phyloP scores from a whole-genome alignment of 768 basidiomycete genomes.

The Boletus reticulatus region DNA sequence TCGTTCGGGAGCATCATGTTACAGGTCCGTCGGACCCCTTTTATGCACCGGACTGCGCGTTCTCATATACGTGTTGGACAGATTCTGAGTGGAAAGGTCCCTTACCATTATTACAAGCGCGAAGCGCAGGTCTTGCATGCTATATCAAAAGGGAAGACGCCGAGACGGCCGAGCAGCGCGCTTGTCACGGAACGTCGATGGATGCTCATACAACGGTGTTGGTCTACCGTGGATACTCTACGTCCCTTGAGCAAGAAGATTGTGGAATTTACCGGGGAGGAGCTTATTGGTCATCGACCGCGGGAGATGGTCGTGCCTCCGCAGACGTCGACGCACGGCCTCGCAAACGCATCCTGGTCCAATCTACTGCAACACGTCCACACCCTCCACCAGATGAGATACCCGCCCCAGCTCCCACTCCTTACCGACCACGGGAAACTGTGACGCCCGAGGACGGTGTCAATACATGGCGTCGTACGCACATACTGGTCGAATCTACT shows the following conservation, averaged over 20 bases:
- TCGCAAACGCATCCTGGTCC: no score
- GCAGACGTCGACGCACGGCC: no score
- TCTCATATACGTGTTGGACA: neutral
- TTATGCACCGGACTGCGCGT: neutral
- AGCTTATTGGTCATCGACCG: neutral
- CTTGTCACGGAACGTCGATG: constrained; percentile 8
- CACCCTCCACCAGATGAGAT: no score
- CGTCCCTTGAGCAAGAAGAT: constrained; percentile 33
- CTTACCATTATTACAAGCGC: neutral
- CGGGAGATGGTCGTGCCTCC: no score
- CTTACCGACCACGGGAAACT: no score
- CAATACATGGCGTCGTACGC: no score
- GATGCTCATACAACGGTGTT: constrained; percentile 12
- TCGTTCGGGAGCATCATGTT: no score
- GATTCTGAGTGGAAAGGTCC: neutral
- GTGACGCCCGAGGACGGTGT: no score
- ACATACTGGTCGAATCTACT: no score
- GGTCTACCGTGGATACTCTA: constrained; percentile 6
- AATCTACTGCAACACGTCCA: no score
- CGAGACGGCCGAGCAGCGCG: neutral
- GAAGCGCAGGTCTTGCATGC: constrained; percentile 14
- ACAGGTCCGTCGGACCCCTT: neutral
- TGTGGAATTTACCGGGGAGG: neutral
- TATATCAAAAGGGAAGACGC: constrained; percentile 1
- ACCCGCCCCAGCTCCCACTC: no score